These are phyloP conservation scores for Penicillium maclennaniae DNA, from an alignment of 495 filamentous ascomycete species.

Conservation along the genomic window DNA sequence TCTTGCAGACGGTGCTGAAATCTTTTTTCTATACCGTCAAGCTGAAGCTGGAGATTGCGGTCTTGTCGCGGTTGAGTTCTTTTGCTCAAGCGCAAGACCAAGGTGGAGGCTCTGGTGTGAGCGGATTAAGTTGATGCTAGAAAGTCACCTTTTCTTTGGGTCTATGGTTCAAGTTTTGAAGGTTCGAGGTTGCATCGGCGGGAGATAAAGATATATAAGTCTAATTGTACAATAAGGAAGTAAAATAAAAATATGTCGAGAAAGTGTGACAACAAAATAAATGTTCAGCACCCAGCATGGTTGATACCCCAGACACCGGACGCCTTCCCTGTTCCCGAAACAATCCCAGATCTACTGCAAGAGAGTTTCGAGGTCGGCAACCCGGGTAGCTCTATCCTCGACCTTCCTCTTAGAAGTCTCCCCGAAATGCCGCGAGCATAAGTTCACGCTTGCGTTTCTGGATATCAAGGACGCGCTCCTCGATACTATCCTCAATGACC, in stretches of 20 bases:
- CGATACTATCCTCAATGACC: conserved; percentile 80
- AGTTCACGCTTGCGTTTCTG: conserved; percentile 79
- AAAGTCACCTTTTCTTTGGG: not conserved
- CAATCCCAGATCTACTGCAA: conserved; percentile 23
- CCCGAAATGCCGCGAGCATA: conserved; percentile 71
- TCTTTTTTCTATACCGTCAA: conserved; percentile 46
- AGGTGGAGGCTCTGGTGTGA: not conserved
- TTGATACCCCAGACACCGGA: not conserved
- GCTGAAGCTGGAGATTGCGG: conserved; percentile 45
- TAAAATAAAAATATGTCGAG: not conserved
- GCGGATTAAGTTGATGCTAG: not conserved
- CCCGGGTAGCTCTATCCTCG: conserved; percentile 45
- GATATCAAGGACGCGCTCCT: conserved; percentile 78
- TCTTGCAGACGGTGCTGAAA: conserved; percentile 40
- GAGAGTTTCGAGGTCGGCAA: conserved; percentile 58
- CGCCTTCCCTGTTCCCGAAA: not conserved
- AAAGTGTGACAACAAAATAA: not conserved
- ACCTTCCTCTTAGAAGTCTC: conserved; percentile 53
- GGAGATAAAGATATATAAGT: not conserved
- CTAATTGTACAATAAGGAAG: conserved; percentile 5
- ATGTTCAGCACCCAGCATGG: not conserved
- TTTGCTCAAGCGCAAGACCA: not conserved
- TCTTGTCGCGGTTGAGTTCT: conserved; percentile 12
- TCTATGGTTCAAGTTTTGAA: too few relatives aligned
- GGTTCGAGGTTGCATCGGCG: too few relatives aligned